These are phyloP conservation scores for Collybiopsis luxurians DNA, from an alignment of 768 basidiomycete genomes.

Conservation along the genomic window DNA sequence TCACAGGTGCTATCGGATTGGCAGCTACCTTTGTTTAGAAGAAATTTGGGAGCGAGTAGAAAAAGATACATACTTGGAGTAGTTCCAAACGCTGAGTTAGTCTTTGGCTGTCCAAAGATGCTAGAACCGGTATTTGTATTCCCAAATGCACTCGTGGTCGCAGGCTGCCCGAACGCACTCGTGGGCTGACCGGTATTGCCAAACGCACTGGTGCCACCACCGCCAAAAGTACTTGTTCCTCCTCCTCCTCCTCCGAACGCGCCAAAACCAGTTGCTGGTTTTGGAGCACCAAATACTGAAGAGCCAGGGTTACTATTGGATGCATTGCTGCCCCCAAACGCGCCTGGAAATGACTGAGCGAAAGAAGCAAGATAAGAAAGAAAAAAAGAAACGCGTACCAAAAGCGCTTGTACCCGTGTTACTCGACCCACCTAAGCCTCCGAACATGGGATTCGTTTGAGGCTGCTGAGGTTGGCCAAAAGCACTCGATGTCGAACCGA, in stretches of 20 bases:
- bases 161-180: conserved; percentile 5
- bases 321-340: conserved; percentile 31
- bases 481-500: conserved; percentile 27
- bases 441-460: conserved; percentile 80
- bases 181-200: conserved; percentile 8
- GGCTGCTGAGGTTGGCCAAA: conserved; percentile 62
- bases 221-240: conserved; percentile 19
- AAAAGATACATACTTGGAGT: not conserved
- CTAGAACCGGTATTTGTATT: conserved; percentile 20
- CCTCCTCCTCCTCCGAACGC: conserved; percentile 30
- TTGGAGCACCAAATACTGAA: conserved; percentile 31
- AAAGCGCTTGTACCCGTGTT: conserved; percentile 37
- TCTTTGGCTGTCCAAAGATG: conserved; percentile 29
- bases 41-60: not conserved
- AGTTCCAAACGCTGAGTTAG: conserved; percentile 3
- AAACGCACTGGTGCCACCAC: conserved; percentile 13
- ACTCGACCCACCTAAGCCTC: conserved; percentile 42
- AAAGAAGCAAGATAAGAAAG: conserved; percentile 12
- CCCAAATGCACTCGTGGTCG: conserved; percentile 7
- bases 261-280: conserved; percentile 34
- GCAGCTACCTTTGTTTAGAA: conserved; percentile 27
- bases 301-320: conserved; percentile 15
- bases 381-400: conserved; percentile 35
- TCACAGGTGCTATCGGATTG: conserved; percentile 44
- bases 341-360: conserved; percentile 32